Evolutionary conservation across 2,329 filamentous ascomycete species (phyloP).

Genomic region (Hortaea werneckii): DNA sequence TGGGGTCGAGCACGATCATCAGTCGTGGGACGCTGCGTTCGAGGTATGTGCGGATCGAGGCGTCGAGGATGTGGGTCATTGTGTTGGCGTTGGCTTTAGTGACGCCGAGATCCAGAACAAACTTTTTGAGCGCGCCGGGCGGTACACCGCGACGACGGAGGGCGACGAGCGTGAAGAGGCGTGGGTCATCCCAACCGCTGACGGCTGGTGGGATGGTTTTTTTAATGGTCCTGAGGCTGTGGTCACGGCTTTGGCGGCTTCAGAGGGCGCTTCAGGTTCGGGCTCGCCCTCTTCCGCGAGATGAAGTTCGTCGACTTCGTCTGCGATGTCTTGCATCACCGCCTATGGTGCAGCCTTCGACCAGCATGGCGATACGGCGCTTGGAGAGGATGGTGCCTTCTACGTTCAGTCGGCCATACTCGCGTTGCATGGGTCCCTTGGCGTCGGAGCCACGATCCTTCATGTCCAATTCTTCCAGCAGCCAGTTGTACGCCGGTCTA

Average conservation of each 20-base stretch:
- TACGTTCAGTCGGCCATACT: constrained; percentile 70
- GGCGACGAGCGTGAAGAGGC: constrained; percentile 77
- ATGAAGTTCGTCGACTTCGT: constrained; percentile 29
- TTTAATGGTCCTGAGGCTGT: constrained; percentile 11
- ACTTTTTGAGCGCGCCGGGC: constrained; percentile 77
- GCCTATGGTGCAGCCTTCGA: constrained; percentile 49
- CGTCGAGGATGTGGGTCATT: constrained; percentile 72
- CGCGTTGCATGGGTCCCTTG: constrained; percentile 71
- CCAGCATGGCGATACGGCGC: constrained; percentile 69
- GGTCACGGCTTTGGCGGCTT: constrained; percentile 7
- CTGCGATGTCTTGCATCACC: constrained; percentile 16
- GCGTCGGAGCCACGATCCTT: constrained; percentile 55
- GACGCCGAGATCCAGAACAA: constrained; percentile 84
- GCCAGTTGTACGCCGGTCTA: constrained; percentile 80
- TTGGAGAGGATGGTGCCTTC: constrained; percentile 82
- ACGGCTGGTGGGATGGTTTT: constrained; percentile 47
- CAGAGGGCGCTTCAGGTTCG: constrained; percentile 19
- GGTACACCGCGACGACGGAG: constrained; percentile 78
- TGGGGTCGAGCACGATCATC: constrained; percentile 79
- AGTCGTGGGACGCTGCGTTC: constrained; percentile 80
- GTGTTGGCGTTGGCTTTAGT: constrained; percentile 74
- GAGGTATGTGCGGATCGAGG: constrained; percentile 73
- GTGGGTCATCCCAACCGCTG: constrained; percentile 81
- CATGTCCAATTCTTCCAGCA: constrained; percentile 70
- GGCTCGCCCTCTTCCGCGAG: constrained; percentile 32